Percentiles rank a stretch among this genome's conserved stretches.
Evolutionary conservation across 2,329 filamentous ascomycete species (phyloP).

Genomic region (Leptographium wingfieldii): DNA sequence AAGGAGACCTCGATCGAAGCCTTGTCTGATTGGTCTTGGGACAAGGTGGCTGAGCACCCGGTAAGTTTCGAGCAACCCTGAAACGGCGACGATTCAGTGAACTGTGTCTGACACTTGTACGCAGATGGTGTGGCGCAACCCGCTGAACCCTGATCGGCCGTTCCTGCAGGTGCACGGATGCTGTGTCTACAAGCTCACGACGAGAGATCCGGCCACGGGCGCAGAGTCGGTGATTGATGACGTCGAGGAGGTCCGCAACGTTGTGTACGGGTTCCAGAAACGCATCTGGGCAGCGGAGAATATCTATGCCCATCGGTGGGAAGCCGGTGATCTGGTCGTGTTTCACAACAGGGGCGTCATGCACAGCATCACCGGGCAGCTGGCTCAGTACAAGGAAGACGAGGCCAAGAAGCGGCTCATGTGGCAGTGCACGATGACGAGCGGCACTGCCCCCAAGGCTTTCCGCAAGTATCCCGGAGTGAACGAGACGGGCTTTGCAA

Average conservation of each 20-base stretch:
- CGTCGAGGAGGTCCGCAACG: constrained; percentile 10
- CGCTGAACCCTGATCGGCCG: constrained; percentile 29
- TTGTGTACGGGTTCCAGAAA: constrained; percentile 7
- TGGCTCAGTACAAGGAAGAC: constrained; percentile 26
- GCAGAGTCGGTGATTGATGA: constrained; percentile 5
- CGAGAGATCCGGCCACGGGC: constrained; percentile 5
- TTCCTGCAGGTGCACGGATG: constrained; percentile 10
- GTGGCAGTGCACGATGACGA: constrained; percentile 58
- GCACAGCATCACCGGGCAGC: constrained; percentile 64
- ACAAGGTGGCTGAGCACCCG: constrained; percentile 11
- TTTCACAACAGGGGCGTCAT: constrained; percentile 69
- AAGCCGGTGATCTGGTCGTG: constrained; percentile 61
- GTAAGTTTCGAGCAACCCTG: constrained; percentile 18
- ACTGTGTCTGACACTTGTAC: background rate
- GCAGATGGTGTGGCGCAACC: constrained; percentile 67
- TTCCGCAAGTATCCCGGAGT: constrained; percentile 6
- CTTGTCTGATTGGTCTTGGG: constrained; percentile 8
- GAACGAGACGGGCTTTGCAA: constrained; percentile 10
- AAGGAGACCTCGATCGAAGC: constrained; percentile 2
- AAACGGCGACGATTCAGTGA: background rate
- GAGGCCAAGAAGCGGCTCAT: constrained; percentile 63
- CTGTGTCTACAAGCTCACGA: constrained; percentile 9
- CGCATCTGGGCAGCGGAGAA: constrained; percentile 34
- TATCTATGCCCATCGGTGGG: constrained; percentile 66
- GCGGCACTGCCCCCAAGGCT: constrained; percentile 8